Evolutionary conservation across 306 rosid species (phyloP).

Genomic region (Acacia melanoxylon): DNA sequence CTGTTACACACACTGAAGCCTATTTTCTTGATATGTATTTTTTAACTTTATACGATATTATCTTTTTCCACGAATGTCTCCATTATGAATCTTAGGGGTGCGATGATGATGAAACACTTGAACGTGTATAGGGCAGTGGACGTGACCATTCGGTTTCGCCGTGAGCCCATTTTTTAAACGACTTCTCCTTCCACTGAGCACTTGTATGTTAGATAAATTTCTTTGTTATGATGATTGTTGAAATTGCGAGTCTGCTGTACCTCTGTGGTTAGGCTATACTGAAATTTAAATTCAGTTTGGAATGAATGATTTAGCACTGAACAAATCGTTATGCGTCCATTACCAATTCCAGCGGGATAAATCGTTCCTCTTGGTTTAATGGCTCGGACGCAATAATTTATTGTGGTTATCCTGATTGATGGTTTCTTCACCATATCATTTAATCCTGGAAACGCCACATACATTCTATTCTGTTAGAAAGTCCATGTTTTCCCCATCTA

Average conservation of each 20-base stretch:
- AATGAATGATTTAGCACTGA: background rate
- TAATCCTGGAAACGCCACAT: conserved; percentile 87
- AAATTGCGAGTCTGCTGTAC: background rate
- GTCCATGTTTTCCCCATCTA: background rate
- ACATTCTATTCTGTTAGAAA: conserved; percentile 22
- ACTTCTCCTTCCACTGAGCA: conserved; percentile 99
- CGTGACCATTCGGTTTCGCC: conserved; percentile 52
- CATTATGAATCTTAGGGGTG: conserved; percentile 22
- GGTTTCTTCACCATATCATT: conserved; percentile 56
- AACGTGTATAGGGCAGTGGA: conserved; percentile 90
- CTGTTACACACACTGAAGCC: conserved; percentile 99
- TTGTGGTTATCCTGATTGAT: conserved; percentile 85
- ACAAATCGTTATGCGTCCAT: conserved; percentile 45
- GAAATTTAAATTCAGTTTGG: no score
- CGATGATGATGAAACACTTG: conserved; percentile 78
- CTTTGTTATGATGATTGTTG: background rate
- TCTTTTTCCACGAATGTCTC: no score
- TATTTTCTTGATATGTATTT: background rate
- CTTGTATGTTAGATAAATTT: background rate
- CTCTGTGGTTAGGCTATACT: background rate
- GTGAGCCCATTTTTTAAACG: conserved; percentile 75
- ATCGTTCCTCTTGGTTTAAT: conserved; percentile 68
- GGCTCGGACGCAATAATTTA: conserved; percentile 77
- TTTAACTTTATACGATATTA: background rate
- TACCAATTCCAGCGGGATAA: conserved; percentile 79